Evolutionary conservation across 1,284 basidiomycete species (phyloP).

Genomic region (Ustilago bromivora): DNA sequence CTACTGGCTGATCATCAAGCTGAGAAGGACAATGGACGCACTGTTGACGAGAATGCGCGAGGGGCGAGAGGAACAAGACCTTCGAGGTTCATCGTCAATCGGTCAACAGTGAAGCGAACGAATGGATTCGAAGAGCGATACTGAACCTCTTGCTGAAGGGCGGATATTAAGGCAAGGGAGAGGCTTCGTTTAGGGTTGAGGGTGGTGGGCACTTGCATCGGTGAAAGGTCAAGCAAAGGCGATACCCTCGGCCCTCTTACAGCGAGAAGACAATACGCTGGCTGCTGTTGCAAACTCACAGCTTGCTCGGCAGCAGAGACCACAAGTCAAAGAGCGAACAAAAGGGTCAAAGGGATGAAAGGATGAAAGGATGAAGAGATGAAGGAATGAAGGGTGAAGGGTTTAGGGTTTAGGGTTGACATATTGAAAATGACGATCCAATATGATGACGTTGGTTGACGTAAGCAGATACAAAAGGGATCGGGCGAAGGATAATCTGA

Average conservation of each 20-base stretch:
- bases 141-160: background rate
- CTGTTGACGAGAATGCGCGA: background rate
- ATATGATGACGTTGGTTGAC: no score
- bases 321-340: background rate
- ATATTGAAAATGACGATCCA: no score
- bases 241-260: conserved; percentile 32
- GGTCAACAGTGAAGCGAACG: conserved; percentile 25
- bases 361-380: background rate
- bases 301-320: background rate
- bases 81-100: background rate
- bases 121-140: conserved; percentile 11
- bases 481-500: no score
- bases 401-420: background rate
- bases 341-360: background rate
- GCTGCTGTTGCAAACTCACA: background rate
- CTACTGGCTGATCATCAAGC: background rate
- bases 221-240: conserved; percentile 6
- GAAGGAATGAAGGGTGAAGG: background rate
- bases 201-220: background rate
- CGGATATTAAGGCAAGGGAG: background rate
- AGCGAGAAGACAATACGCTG: background rate
- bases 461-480: no score
- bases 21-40: background rate
- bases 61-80: background rate
- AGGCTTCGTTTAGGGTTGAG: conserved; percentile 14